Percentiles rank a stretch among this genome's conserved stretches.
These are phyloP conservation scores for Davidsoniella australis DNA, from an alignment of 2,329 filamentous ascomycete species.

Conservation along the genomic window DNA sequence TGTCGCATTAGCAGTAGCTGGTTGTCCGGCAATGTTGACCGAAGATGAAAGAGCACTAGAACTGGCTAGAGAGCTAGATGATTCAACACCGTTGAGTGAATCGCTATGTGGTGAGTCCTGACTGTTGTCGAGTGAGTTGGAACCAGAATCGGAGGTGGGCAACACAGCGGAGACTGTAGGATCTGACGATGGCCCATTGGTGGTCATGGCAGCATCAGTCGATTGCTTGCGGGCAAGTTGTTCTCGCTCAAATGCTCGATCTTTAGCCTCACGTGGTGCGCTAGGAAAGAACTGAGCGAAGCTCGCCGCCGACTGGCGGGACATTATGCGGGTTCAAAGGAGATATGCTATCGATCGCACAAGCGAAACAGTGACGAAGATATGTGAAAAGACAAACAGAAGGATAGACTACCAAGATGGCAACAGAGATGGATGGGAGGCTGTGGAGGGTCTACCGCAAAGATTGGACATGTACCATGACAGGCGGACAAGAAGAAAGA, in stretches of 20 bases:
- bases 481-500: conserved; percentile 1
- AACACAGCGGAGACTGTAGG: background rate
- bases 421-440: background rate
- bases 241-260: conserved; percentile 43
- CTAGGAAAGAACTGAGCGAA: conserved; percentile 78
- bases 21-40: background rate
- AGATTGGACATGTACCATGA: conserved; percentile 5
- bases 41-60: conserved; percentile 20
- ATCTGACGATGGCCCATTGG: background rate
- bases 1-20: conserved; percentile 27
- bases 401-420: background rate
- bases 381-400: background rate
- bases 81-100: conserved; percentile 52
- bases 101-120: conserved; percentile 42
- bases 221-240: conserved; percentile 20
- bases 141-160: conserved; percentile 1
- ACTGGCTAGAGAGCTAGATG: conserved; percentile 55
- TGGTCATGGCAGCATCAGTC: background rate
- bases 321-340: conserved; percentile 39
- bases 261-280: conserved; percentile 48
- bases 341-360: background rate
- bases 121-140: background rate
- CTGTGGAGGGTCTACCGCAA: background rate
- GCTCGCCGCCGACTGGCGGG: conserved; percentile 58
- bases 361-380: background rate